Base-by-base conservation (phyloP, 2,329 filamentous ascomycete species). In the Colletotrichum lindemuthianum region DNA sequence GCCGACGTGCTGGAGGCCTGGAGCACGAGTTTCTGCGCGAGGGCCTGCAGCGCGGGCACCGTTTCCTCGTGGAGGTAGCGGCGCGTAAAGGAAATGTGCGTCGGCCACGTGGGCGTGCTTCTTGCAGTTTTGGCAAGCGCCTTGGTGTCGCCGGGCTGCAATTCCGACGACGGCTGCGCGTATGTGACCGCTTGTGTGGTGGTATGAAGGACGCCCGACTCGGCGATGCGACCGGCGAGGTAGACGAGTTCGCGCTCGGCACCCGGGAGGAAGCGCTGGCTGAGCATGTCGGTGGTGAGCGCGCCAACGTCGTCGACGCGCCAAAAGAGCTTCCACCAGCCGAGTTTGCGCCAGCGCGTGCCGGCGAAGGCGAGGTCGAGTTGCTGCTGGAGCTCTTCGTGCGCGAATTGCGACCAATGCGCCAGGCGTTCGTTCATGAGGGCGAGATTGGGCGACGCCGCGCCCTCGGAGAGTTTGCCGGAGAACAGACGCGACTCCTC, bases 311-410 rank as follows among this genome's bases (percentile, higher is more conserved):
- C 95, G 73, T 98, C 95, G 32, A 96, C 93, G 16, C 93, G 88
- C 93, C 93, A 97, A 74, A 97, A 93, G 0, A 98, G 84, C 75
- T 97, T 97, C 91, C 93, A 97, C 94, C 95, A 98, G 13, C 89
- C 86, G 4, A 97, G 82, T 67, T 91, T 90, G 33, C 88, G 86
- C 95, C 95, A 97, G 43, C 88, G 84, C 15, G 81, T 84, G n/a
- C 91, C 88, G 0, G 86, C 82, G 70, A 97, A 95, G 0, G 92
- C 93, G 48, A 87, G 79, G 68, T 95, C 90, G 2, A 97, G 86
- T 70, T 93, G 86, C 54, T 90, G 86, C 67, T 93, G 92, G 8
- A 98, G 84, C 76, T 98, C 95, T 1, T 88, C 85, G 73, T 98
- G 95, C 0, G 92, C 92, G 24, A 82, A 82, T 71, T 95, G 89